These are phyloP conservation scores for Logfia minima DNA, from an alignment of 129 eudicot species.

Conservation along the genomic window DNA sequence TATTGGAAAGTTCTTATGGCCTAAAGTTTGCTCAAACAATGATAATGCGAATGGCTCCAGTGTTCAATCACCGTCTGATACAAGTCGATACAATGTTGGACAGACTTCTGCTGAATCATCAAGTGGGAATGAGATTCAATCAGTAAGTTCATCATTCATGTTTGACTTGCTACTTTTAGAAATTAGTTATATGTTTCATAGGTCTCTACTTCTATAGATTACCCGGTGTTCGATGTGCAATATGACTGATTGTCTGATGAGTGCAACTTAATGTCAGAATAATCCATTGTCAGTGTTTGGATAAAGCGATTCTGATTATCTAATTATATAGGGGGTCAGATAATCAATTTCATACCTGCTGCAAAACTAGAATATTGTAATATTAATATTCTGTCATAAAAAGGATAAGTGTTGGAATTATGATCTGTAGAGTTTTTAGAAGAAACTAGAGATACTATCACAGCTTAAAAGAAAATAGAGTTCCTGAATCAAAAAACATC, in stretches of 20 bases:
- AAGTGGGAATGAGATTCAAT: constrained; percentile 33
- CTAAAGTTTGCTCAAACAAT: constrained; percentile 46
- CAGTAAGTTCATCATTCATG: constrained; percentile 40
- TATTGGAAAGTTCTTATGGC: constrained; percentile 62
- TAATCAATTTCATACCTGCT: not conserved
- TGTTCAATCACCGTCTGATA: constrained; percentile 32
- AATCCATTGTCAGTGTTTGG: not conserved
- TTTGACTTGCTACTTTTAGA: constrained; percentile 10
- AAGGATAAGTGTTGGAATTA: not conserved
- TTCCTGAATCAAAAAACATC: not conserved
- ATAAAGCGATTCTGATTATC: not conserved
- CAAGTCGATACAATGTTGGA: constrained; percentile 33
- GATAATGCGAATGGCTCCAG: constrained; percentile 31
- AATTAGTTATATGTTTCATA: constrained; percentile 13
- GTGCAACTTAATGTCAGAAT: not conserved
- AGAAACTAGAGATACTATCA: too few species aligned
- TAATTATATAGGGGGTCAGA: not conserved
- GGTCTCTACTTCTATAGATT: constrained; percentile 6
- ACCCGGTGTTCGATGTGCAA: not conserved
- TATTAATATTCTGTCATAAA: too few species aligned
- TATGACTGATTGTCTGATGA: not conserved
- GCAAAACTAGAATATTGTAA: not conserved
- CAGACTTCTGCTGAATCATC: constrained; percentile 34
- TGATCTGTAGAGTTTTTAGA: too few species aligned
- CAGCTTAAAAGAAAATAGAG: too few species aligned